Base-by-base conservation (phyloP, 2,329 filamentous ascomycete species). In the Xylariaceae sp. region DNA sequence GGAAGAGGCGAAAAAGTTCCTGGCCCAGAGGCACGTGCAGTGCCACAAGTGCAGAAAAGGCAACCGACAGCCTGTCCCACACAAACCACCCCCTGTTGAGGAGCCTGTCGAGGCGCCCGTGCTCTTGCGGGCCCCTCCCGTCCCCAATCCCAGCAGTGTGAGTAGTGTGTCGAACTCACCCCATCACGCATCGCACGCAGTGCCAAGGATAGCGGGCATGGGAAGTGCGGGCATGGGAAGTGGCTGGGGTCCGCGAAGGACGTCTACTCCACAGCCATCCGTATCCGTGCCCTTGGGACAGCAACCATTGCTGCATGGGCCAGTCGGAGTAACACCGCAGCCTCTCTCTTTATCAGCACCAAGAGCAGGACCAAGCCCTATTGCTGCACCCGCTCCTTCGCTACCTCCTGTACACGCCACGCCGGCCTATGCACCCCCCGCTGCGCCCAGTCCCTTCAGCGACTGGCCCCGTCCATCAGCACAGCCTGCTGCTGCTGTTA, bases 1-100 rank as follows among this genome's bases (percentile, higher is more conserved):
- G 32, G 65, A 65, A n/a, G 74, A 79, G 52, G 74, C 73, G 5
- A 68, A 71, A 51, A 76, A 72, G 55, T 79, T 78, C 53, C 65
- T 77, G 30, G 71, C 74, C 38, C 76, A 80, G 50, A 67, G 73
- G 19, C 73, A 71, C 45, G 83, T 78, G 48, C 82, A 88, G 60
- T 89, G 85, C 53, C 85, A 89, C 62, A 85, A 86, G 59, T 89
- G 85, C 56, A 73, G 69, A 48, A 81, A 76, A 55, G 59, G 62
- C 19, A 72, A 72, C 41, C 69, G 67, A 17, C 66, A 70, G 37
- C 65, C 71, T 3, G 48, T 55, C 17, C 52, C 60, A 15, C 63
- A 62, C 40, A 53, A 43, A 18, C 50, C 50, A 6, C 45, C 54
- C 13, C 53, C 53, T 23, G 51, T 57, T 7, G 44, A 60, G 15